Evolutionary conservation across 2,329 filamentous ascomycete genomes (phyloP).

Genomic region (Fonsecaea erecta): DNA sequence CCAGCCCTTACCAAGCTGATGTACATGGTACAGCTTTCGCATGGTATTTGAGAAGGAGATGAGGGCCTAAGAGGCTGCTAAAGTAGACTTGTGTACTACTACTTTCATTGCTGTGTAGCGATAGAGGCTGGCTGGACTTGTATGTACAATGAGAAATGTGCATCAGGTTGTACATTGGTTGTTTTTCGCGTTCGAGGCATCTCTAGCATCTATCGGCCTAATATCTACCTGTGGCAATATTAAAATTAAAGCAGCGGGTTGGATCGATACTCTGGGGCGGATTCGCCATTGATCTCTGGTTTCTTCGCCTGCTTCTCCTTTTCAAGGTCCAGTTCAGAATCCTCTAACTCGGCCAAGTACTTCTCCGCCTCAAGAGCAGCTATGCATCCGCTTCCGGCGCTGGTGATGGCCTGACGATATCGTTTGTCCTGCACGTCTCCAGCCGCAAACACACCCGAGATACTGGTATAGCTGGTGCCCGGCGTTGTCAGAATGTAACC

Average conservation of each 20-base stretch:
- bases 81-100: constrained; percentile 11
- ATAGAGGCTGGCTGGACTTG: constrained; percentile 14
- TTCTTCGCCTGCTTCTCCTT: constrained; percentile 55
- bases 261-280: constrained; percentile 64
- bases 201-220: neutral
- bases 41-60: constrained; percentile 89
- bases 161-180: neutral
- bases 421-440: constrained; percentile 99
- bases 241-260: constrained; percentile 63
- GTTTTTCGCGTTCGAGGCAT: neutral
- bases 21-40: constrained; percentile 84
- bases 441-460: constrained; percentile 92
- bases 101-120: constrained; percentile 8
- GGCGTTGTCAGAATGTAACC: constrained; percentile 89
- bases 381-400: constrained; percentile 92
- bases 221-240: neutral
- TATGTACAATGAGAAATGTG: constrained; percentile 1
- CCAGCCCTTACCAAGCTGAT: constrained; percentile 74
- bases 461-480: constrained; percentile 83
- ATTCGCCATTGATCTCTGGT: constrained; percentile 56
- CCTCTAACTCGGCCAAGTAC: constrained; percentile 78
- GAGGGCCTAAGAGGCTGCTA: constrained; percentile 40
- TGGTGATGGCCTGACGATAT: constrained; percentile 97
- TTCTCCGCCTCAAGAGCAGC: constrained; percentile 96
- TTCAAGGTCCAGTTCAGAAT: constrained; percentile 48